These are phyloP conservation scores for Eucalyptus sideroxylon DNA, from an alignment of 345 rosid genomes.

Conservation along the genomic window DNA sequence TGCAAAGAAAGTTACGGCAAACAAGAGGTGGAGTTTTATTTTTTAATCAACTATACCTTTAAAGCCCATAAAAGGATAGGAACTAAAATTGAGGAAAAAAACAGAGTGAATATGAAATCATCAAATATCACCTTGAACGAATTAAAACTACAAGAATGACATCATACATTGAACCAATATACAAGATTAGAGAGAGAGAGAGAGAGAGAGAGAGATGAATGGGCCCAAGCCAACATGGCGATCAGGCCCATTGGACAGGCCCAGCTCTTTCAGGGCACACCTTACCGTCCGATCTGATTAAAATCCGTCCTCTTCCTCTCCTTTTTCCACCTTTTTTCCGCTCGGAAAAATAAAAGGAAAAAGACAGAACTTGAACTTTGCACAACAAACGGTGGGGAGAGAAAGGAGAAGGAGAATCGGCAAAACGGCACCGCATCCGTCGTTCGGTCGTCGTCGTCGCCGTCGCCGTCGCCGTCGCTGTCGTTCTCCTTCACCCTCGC, in stretches of 20 bases:
- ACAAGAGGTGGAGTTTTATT: not conserved
- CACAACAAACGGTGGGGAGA: not conserved
- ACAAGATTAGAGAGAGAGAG: not conserved
- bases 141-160: not conserved
- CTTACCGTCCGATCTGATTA: no score
- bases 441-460: not conserved
- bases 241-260: not conserved
- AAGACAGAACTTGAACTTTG: not conserved
- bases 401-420: not conserved
- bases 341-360: not conserved
- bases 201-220: not conserved
- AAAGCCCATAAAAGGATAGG: not conserved
- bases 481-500: not conserved
- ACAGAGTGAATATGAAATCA: not conserved
- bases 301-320: no score
- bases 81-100: not conserved
- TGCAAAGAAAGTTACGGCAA: not conserved
- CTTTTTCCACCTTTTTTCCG: no score
- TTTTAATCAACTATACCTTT: not conserved
- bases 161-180: not conserved
- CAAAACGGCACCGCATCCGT: not conserved
- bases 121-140: not conserved
- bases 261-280: not conserved
- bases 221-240: not conserved
- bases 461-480: no score